phyloP scores from a whole-genome alignment of 352 stramenopile species.

The Phytophthora hybrid region DNA sequence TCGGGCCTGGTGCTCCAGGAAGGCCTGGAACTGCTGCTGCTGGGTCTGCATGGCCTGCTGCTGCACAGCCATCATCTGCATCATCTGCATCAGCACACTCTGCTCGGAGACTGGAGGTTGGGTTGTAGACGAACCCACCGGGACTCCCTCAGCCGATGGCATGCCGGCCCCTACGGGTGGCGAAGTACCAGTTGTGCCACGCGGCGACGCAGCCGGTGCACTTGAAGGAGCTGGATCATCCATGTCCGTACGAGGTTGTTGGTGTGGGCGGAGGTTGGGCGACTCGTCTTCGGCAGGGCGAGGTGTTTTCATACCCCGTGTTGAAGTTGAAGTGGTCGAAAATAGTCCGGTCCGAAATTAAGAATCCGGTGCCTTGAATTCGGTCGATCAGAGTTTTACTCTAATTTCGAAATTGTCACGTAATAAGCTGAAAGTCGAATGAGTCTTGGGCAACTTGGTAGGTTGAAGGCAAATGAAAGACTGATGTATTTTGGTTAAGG shows the following conservation, averaged over 20 bases:
- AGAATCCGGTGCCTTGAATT: background rate
- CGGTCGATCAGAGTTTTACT: background rate
- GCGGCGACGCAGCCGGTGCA: background rate
- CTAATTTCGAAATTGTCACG: conserved; percentile 1
- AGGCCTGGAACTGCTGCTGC: conserved; percentile 11
- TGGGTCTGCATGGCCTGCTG: conserved; percentile 14
- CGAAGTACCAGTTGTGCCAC: too few relatives aligned
- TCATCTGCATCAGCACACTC: conserved; percentile 9
- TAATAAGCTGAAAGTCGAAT: background rate
- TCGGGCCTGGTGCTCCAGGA: conserved; percentile 13
- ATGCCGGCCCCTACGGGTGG: background rate
- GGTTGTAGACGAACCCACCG: background rate
- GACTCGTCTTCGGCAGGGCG: too few relatives aligned
- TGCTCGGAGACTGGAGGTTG: background rate
- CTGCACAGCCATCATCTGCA: conserved; percentile 13
- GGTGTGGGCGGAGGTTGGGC: background rate
- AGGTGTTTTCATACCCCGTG: background rate
- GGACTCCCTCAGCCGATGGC: background rate
- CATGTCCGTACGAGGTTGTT: background rate
- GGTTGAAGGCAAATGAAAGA: background rate
- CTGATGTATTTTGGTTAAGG: conserved; percentile 3
- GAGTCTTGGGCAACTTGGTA: background rate
- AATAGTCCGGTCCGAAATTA: background rate
- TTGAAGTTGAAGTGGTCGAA: background rate
- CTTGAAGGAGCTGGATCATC: background rate